phyloP scores from a whole-genome alignment of 352 stramenopile species.

The Elongisporangium anandrum region DNA sequence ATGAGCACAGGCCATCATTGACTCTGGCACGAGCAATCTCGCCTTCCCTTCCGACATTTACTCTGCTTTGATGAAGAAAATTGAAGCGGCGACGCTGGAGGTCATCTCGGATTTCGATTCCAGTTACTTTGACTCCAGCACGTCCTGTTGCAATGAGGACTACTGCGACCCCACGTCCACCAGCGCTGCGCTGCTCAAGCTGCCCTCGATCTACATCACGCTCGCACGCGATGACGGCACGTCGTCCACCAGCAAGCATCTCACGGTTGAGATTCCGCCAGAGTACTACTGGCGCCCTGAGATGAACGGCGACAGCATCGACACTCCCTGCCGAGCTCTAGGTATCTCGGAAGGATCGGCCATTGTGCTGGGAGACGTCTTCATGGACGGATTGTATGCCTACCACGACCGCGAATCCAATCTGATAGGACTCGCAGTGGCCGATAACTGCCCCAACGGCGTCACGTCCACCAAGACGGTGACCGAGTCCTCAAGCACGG shows the following conservation, averaged over 20 bases:
- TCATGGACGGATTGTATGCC: conserved; percentile 78
- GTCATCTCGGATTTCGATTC: conserved; percentile 58
- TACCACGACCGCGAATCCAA: conserved; percentile 63
- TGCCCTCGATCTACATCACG: conserved; percentile 78
- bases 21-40: conserved; percentile 82
- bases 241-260: conserved; percentile 46
- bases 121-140: conserved; percentile 66
- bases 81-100: conserved; percentile 48
- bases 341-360: conserved; percentile 71
- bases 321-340: conserved; percentile 58
- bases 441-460: conserved; percentile 73
- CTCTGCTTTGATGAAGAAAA: conserved; percentile 65
- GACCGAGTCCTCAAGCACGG: conserved; percentile 29
- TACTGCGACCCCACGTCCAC: conserved; percentile 68
- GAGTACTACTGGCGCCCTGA: conserved; percentile 83
- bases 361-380: conserved; percentile 77
- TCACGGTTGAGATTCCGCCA: conserved; percentile 76
- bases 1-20: conserved; percentile 55
- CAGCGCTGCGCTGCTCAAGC: conserved; percentile 38
- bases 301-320: conserved; percentile 58
- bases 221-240: conserved; percentile 41
- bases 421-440: conserved; percentile 58
- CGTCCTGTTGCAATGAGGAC: conserved; percentile 60
- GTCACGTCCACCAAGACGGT: conserved; percentile 77
- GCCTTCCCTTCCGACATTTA: conserved; percentile 73